phyloP scores from a whole-genome alignment of 305 asterid genomes.

The Petunia hybrid region DNA sequence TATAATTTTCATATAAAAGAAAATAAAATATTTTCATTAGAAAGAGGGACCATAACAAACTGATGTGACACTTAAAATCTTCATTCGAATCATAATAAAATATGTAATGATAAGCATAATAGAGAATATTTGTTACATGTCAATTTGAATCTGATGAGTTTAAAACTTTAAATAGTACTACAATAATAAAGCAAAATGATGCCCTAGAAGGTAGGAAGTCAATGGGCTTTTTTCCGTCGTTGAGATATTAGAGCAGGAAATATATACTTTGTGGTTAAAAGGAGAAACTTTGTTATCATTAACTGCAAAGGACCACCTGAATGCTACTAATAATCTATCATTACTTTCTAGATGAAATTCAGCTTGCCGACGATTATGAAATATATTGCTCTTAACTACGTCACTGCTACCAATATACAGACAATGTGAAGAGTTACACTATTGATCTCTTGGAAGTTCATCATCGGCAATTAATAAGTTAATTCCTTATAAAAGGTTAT shows the following conservation, averaged over 20 bases:
- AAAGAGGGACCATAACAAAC: background rate
- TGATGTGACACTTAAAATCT: conserved; percentile 20
- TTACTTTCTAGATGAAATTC: background rate
- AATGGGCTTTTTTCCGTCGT: background rate
- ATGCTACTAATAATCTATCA: background rate
- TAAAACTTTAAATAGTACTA: background rate
- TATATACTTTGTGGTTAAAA: conserved; percentile 8
- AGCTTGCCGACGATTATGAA: conserved; percentile 24
- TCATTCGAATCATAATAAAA: conserved; percentile 21
- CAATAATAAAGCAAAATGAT: conserved; percentile 25
- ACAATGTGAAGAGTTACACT: no score
- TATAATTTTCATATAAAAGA: no score
- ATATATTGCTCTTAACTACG: background rate
- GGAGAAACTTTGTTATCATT: conserved; percentile 1
- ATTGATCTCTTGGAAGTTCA: no score
- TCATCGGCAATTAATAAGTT: no score
- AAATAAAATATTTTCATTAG: background rate
- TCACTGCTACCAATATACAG: no score
- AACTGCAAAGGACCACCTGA: background rate
- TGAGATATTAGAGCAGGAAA: background rate
- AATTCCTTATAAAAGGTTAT: no score
- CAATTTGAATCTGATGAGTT: background rate
- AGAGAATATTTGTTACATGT: conserved; percentile 17
- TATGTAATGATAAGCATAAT: conserved; percentile 21
- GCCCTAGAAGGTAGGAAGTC: conserved; percentile 26